Base-by-base conservation (phyloP, 2,329 filamentous ascomycete genomes). In the Botrytis cinerea region DNA sequence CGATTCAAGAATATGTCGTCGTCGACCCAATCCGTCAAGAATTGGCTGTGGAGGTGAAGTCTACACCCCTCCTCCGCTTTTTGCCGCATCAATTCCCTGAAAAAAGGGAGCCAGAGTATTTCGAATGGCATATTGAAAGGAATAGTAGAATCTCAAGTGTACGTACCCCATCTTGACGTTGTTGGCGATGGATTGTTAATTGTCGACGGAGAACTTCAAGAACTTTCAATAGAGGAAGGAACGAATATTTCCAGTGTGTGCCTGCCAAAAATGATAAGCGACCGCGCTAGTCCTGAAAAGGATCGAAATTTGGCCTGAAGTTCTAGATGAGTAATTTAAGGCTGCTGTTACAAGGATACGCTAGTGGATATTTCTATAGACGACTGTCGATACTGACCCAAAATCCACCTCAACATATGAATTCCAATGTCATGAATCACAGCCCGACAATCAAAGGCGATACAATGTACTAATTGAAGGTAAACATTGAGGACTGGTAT, bases 141-240 rank as follows among this genome's bases (percentile, higher is more conserved):
- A 28, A 28, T 28, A 28, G 28, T 28, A 28, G 28, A 28, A 28
- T 28, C 28, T 28, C 28, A 28, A 28, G 28, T 28, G 22, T 64
- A 64, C 62, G 14, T 64, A 64, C 62, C 73, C 70, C 70, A 64
- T 69, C 63, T 73, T 69, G 64, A 73, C 71, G 46, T 66, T 48
- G 32, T 61, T 72, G 70, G 61, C 48, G 70, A 72, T 67, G 61
- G 48, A 22, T 40, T 64, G 32, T 38, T 59, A 59, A n/a, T 72
- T 68, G 70, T 71, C 70, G 62, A 46, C 62, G 35, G 6, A 35
- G 40, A 66, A 28, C 28, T 28, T 28, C 28, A 28, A 28, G 28
- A 28, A 28, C 28, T 28, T 28, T 28, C 28, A 28, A 28, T 28
- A 28, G 28, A 28, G 28, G 28, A 28, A 28, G 28, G 28, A 28